Conservation (phyloP, 345 rosid species). For the Dipteronia sinensis region DNA sequence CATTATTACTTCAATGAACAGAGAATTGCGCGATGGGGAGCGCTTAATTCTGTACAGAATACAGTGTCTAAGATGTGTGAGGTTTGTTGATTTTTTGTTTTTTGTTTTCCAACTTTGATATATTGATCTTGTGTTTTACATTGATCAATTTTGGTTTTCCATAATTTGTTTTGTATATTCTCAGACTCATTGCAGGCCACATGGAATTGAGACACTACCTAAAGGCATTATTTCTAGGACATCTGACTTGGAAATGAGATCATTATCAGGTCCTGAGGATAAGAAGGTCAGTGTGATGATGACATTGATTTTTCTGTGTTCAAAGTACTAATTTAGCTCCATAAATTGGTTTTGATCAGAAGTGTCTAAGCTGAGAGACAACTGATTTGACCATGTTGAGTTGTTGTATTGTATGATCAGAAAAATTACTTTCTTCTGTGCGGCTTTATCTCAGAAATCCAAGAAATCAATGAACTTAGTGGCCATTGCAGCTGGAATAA, state of each 20-base stretch:
- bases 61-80: slow-evolving; percentile 40
- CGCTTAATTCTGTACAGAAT: slow-evolving; percentile 28
- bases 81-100: slow-evolving; percentile 29
- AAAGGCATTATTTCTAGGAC: slow-evolving; percentile 61
- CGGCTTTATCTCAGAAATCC: slow-evolving; percentile 39
- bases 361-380: neutral
- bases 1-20: slow-evolving; percentile 20
- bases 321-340: neutral
- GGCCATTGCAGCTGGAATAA: slow-evolving; percentile 75
- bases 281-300: slow-evolving; percentile 37
- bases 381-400: neutral
- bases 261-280: slow-evolving; percentile 51
- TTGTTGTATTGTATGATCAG: neutral
- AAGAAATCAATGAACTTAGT: slow-evolving; percentile 50
- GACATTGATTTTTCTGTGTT: neutral
- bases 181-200: slow-evolving; percentile 44
- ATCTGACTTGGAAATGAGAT: slow-evolving; percentile 70
- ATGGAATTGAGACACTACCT: slow-evolving; percentile 59
- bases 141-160: neutral
- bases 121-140: neutral
- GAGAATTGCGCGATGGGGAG: slow-evolving; percentile 41
- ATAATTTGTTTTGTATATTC: neutral
- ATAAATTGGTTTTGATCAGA: neutral
- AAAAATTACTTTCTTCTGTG: neutral
- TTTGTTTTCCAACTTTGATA: neutral